A percentile compares a stretch with the other conserved stretches of the same genome.
These are phyloP conservation scores for Metschnikowia lochheadii DNA, from an alignment of 805 yeast genomes.

Conservation along the genomic window DNA sequence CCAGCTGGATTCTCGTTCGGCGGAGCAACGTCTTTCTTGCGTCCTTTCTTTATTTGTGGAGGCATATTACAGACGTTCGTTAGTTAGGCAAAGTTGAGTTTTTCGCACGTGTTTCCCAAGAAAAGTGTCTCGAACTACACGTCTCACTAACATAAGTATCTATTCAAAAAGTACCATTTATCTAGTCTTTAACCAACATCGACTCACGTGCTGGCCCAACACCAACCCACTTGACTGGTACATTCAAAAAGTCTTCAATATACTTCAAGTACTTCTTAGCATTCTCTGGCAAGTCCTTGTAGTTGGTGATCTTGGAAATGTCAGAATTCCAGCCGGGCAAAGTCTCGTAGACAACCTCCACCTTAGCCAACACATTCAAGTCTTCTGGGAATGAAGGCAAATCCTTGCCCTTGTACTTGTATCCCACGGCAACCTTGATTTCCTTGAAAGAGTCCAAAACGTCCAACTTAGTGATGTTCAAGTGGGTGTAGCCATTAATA, in stretches of 20 bases:
- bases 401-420: conserved; percentile 72
- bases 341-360: conserved; percentile 87
- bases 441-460: conserved; percentile 88
- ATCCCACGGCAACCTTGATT: conserved; percentile 82
- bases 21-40: neutral
- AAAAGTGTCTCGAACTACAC: neutral
- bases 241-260: conserved; percentile 80
- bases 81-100: neutral
- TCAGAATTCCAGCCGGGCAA: conserved; percentile 93
- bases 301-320: conserved; percentile 66
- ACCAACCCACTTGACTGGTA: conserved; percentile 95
- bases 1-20: neutral
- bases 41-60: neutral
- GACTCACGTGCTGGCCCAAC: conserved; percentile 97
- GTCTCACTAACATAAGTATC: neutral
- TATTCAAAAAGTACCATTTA: neutral
- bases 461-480: conserved; percentile 94
- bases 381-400: conserved; percentile 90
- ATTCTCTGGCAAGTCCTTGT: conserved; percentile 78
- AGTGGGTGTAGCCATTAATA: conserved; percentile 91
- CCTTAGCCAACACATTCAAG: conserved; percentile 72
- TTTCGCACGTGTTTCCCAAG: conserved; percentile 1
- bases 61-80: neutral
- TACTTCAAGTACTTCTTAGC: conserved; percentile 80
- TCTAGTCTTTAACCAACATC: conserved; percentile 59